Conservation (phyloP, 1,284 basidiomycete species). For the Flammula alnicola region DNA sequence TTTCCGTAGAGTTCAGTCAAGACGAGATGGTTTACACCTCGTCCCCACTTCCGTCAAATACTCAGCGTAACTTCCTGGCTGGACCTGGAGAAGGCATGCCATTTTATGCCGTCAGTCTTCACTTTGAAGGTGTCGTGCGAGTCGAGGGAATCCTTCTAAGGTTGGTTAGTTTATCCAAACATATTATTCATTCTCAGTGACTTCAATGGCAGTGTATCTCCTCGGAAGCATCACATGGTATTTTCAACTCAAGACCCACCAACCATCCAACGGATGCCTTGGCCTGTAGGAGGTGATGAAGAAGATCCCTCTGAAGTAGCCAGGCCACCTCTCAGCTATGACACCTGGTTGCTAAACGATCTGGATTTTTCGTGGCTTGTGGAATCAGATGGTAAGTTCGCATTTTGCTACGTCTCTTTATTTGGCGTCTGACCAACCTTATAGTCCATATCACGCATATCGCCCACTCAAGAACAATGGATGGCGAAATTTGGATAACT, state of each 20-base stretch:
- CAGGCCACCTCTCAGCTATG: constrained; percentile 48
- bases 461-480: constrained; percentile 55
- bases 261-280: constrained; percentile 78
- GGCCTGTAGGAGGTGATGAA: constrained; percentile 64
- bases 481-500: constrained; percentile 80
- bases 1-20: constrained; percentile 67
- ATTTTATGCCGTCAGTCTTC: constrained; percentile 65
- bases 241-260: constrained; percentile 76
- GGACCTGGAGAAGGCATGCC: constrained; percentile 81
- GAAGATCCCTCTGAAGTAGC: constrained; percentile 40
- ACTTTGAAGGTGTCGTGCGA: constrained; percentile 83
- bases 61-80: constrained; percentile 69
- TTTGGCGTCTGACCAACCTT: background rate
- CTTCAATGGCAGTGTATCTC: constrained; percentile 61
- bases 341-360: constrained; percentile 76
- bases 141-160: constrained; percentile 78
- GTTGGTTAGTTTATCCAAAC: constrained; percentile 36
- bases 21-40: constrained; percentile 61
- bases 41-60: constrained; percentile 52
- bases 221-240: constrained; percentile 65
- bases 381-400: constrained; percentile 65
- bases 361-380: constrained; percentile 75
- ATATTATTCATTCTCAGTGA: constrained; percentile 2
- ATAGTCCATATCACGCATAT: constrained; percentile 67
- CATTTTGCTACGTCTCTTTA: background rate